Conservation (phyloP, 306 rosid species). For the Biancaea sappan region DNA sequence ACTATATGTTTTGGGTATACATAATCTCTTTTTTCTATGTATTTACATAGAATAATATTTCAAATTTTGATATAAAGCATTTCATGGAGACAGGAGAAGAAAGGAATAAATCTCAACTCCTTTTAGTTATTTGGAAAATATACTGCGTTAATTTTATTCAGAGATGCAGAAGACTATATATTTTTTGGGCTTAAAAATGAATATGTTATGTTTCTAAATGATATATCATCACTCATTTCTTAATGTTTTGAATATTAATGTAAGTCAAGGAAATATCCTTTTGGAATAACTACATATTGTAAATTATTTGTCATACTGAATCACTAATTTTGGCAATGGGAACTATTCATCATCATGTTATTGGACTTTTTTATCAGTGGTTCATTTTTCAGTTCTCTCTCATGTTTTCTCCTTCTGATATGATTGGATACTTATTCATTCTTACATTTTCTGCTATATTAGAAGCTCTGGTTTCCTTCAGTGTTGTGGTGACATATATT, state of each 20-base stretch:
- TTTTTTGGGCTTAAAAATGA: conserved; percentile 11
- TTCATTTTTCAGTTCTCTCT: neutral
- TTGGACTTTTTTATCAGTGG: neutral
- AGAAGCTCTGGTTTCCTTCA: conserved; percentile 13
- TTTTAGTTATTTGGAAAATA: neutral
- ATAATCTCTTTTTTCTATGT: neutral
- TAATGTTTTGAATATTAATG: neutral
- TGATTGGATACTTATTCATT: neutral
- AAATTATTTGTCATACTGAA: neutral
- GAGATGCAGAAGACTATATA: neutral
- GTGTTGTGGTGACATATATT: conserved; percentile 14
- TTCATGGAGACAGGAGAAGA: conserved; percentile 3
- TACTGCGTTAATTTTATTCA: conserved; percentile 20
- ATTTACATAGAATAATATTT: neutral
- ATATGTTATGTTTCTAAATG: neutral
- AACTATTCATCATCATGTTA: neutral
- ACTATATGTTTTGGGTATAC: neutral
- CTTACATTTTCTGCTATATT: neutral
- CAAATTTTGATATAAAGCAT: neutral
- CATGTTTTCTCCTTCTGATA: neutral
- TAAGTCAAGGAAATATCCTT: neutral
- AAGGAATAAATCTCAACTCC: neutral
- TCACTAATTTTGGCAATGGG: neutral
- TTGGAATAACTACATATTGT: neutral
- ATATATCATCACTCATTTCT: neutral